Base-by-base conservation (phyloP, 768 basidiomycete genomes). In the Kwoniella newhampshirensis region DNA sequence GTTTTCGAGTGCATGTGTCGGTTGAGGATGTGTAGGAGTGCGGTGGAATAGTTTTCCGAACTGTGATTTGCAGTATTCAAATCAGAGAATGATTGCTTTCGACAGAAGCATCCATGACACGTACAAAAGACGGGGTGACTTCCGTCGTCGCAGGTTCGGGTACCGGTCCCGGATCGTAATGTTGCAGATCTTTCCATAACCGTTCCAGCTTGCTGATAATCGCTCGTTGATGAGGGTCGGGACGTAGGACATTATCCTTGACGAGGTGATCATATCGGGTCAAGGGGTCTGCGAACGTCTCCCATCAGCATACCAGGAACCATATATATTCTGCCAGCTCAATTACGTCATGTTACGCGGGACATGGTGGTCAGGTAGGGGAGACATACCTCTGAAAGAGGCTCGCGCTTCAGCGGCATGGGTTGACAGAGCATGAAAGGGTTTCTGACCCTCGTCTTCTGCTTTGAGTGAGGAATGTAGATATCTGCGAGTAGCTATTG, bases 161-260 rank as follows among this genome's bases (percentile, higher is more conserved):
- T 64, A 89, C 78, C 37, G 77, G 78, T 2, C 87, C 87, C 11
- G 88, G 89, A 9, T 83, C 73, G 79, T 97, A 96, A 15, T 75
- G 67, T 48, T 81, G 72, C 48, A 99, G 79, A 45, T 84, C 80
- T 60, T 87, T 81, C 76, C 96, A 86, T 57, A 97, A 80, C 51
- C 81, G 77, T 78, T 98, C 88, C 17, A 99, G 81, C 62, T 86
- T 85, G 76, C 84, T 79, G 48, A 98, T 85, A 64, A 97, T 93
- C 27, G 82, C 81, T 25, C 85, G 85, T 76, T 99, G 94, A 78
- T 91, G 85, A 17, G 83, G 81, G 70, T 99, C 94, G 45, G 86
- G 81, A 21, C 82, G 81, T 49, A 99, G 78, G 2, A 81, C 75
- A 6, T 84, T 83, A 9, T 75, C 62, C 12, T 77, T 69, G 26